Evolutionary conservation across 768 basidiomycete genomes (phyloP), one percentile per base, ranked within the genome.

Genomic region (Lactifluus hygrophoroides): DNA sequence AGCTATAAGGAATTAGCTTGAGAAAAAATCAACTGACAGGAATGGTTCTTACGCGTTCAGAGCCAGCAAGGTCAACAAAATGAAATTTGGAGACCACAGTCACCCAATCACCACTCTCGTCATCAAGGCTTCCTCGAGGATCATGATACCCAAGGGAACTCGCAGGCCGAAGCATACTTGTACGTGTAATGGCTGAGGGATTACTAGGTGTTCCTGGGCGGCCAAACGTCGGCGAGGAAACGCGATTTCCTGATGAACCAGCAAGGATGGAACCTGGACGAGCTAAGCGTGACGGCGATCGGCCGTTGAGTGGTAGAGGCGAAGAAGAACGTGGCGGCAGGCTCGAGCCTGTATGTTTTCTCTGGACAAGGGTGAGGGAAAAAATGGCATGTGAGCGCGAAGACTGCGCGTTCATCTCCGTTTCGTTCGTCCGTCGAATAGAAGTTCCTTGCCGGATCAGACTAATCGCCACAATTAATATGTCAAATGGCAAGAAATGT

Each of bases 361-460:
- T 91, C 74, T 97, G 95, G 3, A 85, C 90, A 54, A 99, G 76
- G 13, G 92, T 96, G 52, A 99, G 77, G 38, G 95, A 97, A 73
- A 99, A 98, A 71, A 99, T 98, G 62, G 96, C 96, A 80, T 99
- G 96, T 28, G 93, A 96, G 57, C 96, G 88, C 40, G 95, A 97
- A 1, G 90, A 94, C 70, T 96, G 93, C 25, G 95, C 92, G 70
- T 99, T 99, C 95, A 98, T 97, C 68, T 93, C 91, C 32, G 96
- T 99, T 71, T 94, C 91, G 62, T 95, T 94, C 10, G 96, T 98
- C 55, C 94, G 84, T 30, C 96, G 81, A 43, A 95, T 88, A 16
- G 90, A 81, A 8, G 93, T 88, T 19, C 96, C 96, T 64, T 90
- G 85, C 61, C 88, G 86, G 56, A 99, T 83, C 54, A 94, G 81